Evolutionary conservation across 192 early-diverging fungal species (phyloP).

Genomic region (Podochytrium sp.): DNA sequence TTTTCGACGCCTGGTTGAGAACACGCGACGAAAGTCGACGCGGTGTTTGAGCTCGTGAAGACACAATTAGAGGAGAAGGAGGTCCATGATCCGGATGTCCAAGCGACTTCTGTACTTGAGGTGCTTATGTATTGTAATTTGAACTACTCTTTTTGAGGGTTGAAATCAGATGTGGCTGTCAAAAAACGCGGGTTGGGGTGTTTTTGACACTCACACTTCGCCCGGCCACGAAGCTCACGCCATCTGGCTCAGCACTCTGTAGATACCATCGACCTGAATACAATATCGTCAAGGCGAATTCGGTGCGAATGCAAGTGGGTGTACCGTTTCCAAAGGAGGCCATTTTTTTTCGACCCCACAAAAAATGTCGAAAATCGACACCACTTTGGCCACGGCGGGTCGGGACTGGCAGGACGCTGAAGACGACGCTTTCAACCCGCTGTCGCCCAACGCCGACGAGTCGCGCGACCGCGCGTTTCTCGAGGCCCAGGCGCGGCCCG

Average conservation of each 20-base stretch:
- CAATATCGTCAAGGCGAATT: neutral
- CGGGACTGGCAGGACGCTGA: too few species aligned
- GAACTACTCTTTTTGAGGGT: neutral
- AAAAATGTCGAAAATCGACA: too few species aligned
- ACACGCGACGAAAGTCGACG: slow-evolving; percentile 11
- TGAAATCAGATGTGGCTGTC: neutral
- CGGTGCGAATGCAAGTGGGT: neutral
- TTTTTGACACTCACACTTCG: neutral
- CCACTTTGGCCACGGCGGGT: too few species aligned
- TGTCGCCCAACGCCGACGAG: too few species aligned
- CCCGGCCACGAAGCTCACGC: slow-evolving; percentile 1
- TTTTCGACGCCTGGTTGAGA: slow-evolving; percentile 6
- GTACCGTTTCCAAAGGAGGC: neutral
- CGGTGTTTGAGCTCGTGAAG: neutral
- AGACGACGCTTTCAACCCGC: too few species aligned
- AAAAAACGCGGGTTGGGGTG: neutral
- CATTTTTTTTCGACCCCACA: too few species aligned
- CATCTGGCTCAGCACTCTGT: slow-evolving; percentile 25
- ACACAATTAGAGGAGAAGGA: neutral
- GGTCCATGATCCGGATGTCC: slow-evolving; percentile 23
- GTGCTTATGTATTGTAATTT: neutral
- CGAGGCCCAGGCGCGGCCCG: too few species aligned
- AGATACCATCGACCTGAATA: slow-evolving; percentile 6
- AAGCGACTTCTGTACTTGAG: neutral
- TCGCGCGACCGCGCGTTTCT: too few species aligned